Conservation (phyloP, 2,329 filamentous ascomycete genomes). For the Teratosphaeria zuluensis region DNA sequence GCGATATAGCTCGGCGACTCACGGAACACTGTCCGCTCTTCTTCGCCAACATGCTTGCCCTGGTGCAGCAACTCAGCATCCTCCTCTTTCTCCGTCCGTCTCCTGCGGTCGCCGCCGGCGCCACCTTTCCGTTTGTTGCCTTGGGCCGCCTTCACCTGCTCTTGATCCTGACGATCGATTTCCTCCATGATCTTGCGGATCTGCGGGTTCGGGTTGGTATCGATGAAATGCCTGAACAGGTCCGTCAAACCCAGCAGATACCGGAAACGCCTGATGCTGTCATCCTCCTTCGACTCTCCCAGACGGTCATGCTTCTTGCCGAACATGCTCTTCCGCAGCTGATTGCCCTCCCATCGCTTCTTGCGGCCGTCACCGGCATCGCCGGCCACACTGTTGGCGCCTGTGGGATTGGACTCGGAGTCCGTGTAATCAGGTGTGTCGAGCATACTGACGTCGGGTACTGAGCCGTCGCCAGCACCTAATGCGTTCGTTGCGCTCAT, state of each 20-base stretch:
- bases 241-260: slow-evolving; percentile 93
- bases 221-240: slow-evolving; percentile 97
- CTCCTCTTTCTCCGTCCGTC: slow-evolving; percentile 94
- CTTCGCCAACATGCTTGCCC: slow-evolving; percentile 73
- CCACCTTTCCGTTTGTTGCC: slow-evolving; percentile 72
- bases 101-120: slow-evolving; percentile 64
- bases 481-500: slow-evolving; percentile 16
- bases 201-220: slow-evolving; percentile 89
- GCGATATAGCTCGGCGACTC: slow-evolving; percentile 88
- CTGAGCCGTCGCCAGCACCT: slow-evolving; percentile 22
- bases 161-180: slow-evolving; percentile 86
- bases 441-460: slow-evolving; percentile 30
- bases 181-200: slow-evolving; percentile 89
- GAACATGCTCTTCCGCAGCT: slow-evolving; percentile 83
- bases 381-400: slow-evolving; percentile 75
- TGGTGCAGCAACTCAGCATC: slow-evolving; percentile 81
- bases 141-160: slow-evolving; percentile 57
- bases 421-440: slow-evolving; percentile 58
- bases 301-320: slow-evolving; percentile 90
- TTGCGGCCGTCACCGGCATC: slow-evolving; percentile 72
- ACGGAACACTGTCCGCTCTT: slow-evolving; percentile 77
- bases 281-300: slow-evolving; percentile 93
- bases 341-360: slow-evolving; percentile 75
- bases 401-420: slow-evolving; percentile 57
- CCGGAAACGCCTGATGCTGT: slow-evolving; percentile 85